Percentiles rank a stretch among this genome's conserved stretches.
Conservation (phyloP, 176 grass and related monocot species). For the Oryza longistaminata region DNA sequence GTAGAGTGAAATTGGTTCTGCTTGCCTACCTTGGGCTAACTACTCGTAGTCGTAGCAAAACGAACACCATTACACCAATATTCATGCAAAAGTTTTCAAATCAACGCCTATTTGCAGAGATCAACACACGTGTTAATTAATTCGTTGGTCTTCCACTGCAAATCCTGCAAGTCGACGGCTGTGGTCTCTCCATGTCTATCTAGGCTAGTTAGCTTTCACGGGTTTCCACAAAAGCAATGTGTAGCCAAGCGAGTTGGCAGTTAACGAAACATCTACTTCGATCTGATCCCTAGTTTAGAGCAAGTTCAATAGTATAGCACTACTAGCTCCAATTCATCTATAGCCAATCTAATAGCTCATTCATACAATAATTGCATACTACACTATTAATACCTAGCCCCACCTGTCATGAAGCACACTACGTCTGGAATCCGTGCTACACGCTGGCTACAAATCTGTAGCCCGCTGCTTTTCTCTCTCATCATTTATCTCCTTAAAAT, state of each 20-base stretch:
- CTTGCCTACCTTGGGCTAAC: neutral
- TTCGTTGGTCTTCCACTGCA: conserved; percentile 30
- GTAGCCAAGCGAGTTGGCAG: neutral
- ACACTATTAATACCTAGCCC: no score
- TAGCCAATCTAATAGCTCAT: no score
- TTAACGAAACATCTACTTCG: neutral
- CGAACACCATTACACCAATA: neutral
- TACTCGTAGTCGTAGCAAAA: neutral
- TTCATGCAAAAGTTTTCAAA: neutral
- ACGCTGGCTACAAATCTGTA: no score
- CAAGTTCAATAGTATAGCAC: no score
- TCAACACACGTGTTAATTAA: neutral
- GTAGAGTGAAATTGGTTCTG: neutral
- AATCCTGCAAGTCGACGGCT: neutral
- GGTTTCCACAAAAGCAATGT: conserved; percentile 34
- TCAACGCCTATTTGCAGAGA: neutral
- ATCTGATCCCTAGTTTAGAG: neutral
- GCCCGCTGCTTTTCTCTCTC: no score
- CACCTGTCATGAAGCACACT: no score
- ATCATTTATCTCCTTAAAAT: no score
- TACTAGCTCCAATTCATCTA: no score
- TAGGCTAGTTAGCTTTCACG: neutral
- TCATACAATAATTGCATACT: no score
- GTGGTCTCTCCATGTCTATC: neutral
- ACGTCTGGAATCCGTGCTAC: no score